phyloP scores from a whole-genome alignment of 805 yeast genomes.

The Phaffomyces thermotolerans region DNA sequence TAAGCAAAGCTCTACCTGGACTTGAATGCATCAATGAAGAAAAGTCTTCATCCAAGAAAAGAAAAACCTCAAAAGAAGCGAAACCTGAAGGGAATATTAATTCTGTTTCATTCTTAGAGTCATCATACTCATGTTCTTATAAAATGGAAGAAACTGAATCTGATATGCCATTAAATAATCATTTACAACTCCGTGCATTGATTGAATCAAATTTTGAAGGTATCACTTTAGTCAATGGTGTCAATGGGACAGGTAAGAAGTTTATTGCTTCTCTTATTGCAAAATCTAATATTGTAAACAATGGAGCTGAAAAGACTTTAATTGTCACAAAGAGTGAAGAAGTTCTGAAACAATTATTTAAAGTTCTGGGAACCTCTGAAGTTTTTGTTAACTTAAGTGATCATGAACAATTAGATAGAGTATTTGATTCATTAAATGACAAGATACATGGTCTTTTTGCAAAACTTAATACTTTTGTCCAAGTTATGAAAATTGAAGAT shows the following conservation, averaged over 20 bases:
- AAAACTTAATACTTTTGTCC: conserved; percentile 25
- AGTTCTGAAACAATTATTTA: background rate
- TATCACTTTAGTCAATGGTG: conserved; percentile 39
- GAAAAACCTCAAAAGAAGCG: background rate
- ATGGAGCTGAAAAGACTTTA: conserved; percentile 13
- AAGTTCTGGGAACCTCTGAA: background rate
- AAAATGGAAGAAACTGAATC: background rate
- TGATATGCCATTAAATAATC: background rate
- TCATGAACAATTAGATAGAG: background rate
- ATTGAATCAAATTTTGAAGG: conserved; percentile 29
- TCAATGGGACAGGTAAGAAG: conserved; percentile 49
- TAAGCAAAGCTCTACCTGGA: background rate
- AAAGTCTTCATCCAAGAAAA: background rate
- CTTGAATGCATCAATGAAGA: too few species aligned
- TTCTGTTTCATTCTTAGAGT: background rate
- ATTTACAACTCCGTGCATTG: conserved; percentile 13
- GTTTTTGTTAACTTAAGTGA: conserved; percentile 7
- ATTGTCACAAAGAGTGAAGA: conserved; percentile 8
- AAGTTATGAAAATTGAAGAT: conserved; percentile 19
- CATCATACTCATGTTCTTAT: background rate
- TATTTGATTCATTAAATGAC: background rate
- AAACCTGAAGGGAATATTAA: background rate
- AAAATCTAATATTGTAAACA: conserved; percentile 14
- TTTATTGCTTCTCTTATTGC: conserved; percentile 22
- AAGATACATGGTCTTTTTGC: conserved; percentile 16